Conservation (phyloP, 2,329 filamentous ascomycete genomes). For the Aspergillus vadensis region DNA sequence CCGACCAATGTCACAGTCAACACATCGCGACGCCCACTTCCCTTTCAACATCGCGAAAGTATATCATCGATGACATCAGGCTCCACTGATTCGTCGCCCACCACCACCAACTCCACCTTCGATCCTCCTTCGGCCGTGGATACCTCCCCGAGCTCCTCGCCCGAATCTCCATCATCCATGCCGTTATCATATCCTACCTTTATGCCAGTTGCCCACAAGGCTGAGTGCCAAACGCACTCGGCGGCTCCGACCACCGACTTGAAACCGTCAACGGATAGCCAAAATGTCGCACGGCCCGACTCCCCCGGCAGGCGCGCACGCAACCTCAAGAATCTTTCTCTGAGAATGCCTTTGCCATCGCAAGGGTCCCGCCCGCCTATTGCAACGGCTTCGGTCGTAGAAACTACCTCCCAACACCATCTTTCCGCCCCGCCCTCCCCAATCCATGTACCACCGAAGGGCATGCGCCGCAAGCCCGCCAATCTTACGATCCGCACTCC, state of each 20-base stretch:
- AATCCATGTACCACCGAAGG: conserved; percentile 57
- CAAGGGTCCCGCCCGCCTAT: conserved; percentile 48
- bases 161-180: conserved; percentile 80
- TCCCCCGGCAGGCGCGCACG: conserved; percentile 49
- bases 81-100: conserved; percentile 92
- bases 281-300: conserved; percentile 44
- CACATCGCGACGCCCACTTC: conserved; percentile 28
- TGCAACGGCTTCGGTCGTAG: conserved; percentile 52
- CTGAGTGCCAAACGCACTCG: conserved; percentile 30
- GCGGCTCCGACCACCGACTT: conserved; percentile 31
- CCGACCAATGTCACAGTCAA: conserved; percentile 33
- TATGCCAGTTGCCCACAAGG: conserved; percentile 31
- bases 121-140: conserved; percentile 90
- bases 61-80: conserved; percentile 60
- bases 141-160: conserved; percentile 86
- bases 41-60: conserved; percentile 46
- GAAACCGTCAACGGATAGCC: conserved; percentile 22
- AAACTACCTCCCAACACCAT: conserved; percentile 40
- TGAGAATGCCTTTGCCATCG: conserved; percentile 57
- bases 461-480: conserved; percentile 58
- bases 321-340: conserved; percentile 65
- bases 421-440: conserved; percentile 59
- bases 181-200: conserved; percentile 54
- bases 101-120: conserved; percentile 87
- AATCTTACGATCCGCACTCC: conserved; percentile 63